Base-by-base conservation (phyloP, 352 stramenopile genomes). In the Phytophthora fragariae region DNA sequence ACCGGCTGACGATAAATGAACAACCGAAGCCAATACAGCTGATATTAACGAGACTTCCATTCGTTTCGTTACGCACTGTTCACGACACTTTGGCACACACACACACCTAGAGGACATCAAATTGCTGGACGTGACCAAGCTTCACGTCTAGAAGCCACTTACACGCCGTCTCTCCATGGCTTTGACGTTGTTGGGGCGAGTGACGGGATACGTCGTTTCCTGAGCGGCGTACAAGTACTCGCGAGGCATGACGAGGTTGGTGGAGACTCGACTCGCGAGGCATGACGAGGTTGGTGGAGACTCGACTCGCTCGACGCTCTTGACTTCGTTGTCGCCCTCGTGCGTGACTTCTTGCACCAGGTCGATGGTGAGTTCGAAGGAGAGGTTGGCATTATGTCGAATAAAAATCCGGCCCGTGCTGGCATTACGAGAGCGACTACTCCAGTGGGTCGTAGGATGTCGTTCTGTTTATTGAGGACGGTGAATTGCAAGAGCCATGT, bases 391-490 rank as follows among this genome's bases (percentile, higher is more conserved):
- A 69, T 57, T 15, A 69, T 53, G 11, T 64, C 56, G n/a, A n/a
- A n/a, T n/a, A 31, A 72, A n/a, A 21, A 55, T 73, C 79, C 66
- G 61, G 19, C 86, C 79, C 12, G 77, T 68, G 73, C 81, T 90
- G 35, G 75, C 72, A 67, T 81, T 86, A 62, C 80, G 82, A 54
- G 79, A 88, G 47, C 79, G 80, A 61, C 77, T 86, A 15, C 81
- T 69, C 81, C 81, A 88, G 37, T 72, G 77, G 76, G 49, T 70
- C 86, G 79, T 85, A 83, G 9, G 81, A 90, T 35, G 88, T 77
- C 15, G 83, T 79, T 81, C 88, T 90, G 24, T 29, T 37, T 39
- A 59, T 29, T 29, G 24, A 29, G 24, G 24, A 29, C 24, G 24
- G 24, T 29, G 24, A 29, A 29, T 29, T 29, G 24, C n/a, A 57